Evolutionary conservation across 768 basidiomycete species (phyloP).

Genomic region (Suillus subalutaceus): DNA sequence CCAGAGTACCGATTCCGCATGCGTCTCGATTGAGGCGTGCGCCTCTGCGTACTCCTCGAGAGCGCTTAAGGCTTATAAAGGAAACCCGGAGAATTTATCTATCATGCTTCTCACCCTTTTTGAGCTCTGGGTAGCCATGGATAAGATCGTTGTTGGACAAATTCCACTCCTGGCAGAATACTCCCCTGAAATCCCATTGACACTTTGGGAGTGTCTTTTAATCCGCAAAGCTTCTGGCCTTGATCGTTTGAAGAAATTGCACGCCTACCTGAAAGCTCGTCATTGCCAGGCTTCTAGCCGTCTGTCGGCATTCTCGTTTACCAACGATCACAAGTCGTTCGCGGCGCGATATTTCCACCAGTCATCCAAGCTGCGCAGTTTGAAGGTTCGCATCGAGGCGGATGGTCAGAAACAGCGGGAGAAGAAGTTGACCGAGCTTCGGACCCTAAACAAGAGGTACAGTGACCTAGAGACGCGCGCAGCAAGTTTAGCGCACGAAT

Average conservation of each 20-base stretch:
- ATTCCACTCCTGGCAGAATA: slow-evolving; percentile 35
- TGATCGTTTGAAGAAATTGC: slow-evolving; percentile 27
- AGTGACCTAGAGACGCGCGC: neutral
- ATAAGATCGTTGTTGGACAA: slow-evolving; percentile 24
- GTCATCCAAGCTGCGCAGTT: slow-evolving; percentile 24
- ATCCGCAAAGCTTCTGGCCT: slow-evolving; percentile 32
- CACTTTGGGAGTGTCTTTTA: slow-evolving; percentile 32
- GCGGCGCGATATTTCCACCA: slow-evolving; percentile 37
- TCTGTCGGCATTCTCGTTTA: slow-evolving; percentile 38
- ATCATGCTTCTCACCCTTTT: slow-evolving; percentile 43
- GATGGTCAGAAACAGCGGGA: slow-evolving; percentile 24
- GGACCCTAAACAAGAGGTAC: no score
- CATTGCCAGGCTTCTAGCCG: slow-evolving; percentile 17
- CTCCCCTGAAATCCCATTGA: slow-evolving; percentile 35
- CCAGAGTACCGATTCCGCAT: slow-evolving; percentile 15
- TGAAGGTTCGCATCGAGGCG: slow-evolving; percentile 35
- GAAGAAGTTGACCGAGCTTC: slow-evolving; percentile 20
- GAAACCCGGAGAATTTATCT: slow-evolving; percentile 43
- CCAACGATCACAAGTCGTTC: slow-evolving; percentile 26
- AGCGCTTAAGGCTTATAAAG: slow-evolving; percentile 29
- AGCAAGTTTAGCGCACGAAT: neutral
- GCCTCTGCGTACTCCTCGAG: slow-evolving; percentile 30
- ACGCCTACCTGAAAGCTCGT: slow-evolving; percentile 37
- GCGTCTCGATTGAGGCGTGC: slow-evolving; percentile 24
- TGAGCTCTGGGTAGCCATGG: slow-evolving; percentile 44